These are phyloP conservation scores for Sungouiozyma intestinalis DNA, from an alignment of 805 yeast species.

Conservation along the genomic window DNA sequence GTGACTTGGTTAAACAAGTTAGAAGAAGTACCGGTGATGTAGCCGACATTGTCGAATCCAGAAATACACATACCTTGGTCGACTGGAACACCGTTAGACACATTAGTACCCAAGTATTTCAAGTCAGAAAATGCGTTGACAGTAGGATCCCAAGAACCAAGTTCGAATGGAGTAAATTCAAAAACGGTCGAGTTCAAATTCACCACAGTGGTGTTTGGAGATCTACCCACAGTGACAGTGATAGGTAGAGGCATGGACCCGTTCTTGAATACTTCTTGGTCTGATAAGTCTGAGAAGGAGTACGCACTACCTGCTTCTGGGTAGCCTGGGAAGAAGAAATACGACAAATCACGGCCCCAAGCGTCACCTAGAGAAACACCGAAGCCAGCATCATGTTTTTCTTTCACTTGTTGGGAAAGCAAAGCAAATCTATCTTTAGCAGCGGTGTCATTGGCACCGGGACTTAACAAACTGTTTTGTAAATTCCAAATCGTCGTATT, in stretches of 20 bases:
- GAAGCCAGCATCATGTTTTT: conserved; percentile 54
- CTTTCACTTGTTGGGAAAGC: conserved; percentile 41
- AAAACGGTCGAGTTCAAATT: conserved; percentile 59
- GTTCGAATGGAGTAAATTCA: conserved; percentile 53
- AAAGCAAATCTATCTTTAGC: conserved; percentile 43
- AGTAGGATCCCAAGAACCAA: conserved; percentile 85
- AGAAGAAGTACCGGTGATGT: conserved; percentile 72
- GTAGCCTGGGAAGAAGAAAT: conserved; percentile 56
- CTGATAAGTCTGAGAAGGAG: conserved; percentile 47
- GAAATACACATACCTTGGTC: conserved; percentile 40
- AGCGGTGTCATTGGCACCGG: conserved; percentile 48
- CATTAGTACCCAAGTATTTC: conserved; percentile 59
- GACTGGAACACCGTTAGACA: conserved; percentile 47
- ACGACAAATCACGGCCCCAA: conserved; percentile 70
- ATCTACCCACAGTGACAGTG: conserved; percentile 52
- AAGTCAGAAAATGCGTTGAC: conserved; percentile 54
- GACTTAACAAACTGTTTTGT: conserved; percentile 46
- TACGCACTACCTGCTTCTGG: conserved; percentile 55
- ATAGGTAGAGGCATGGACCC: conserved; percentile 68
- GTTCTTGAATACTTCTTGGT: conserved; percentile 47
- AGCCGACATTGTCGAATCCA: conserved; percentile 77
- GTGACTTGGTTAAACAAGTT: conserved; percentile 60
- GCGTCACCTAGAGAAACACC: conserved; percentile 57
- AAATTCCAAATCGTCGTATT: conserved; percentile 58
- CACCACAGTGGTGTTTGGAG: conserved; percentile 46